These are phyloP conservation scores for Euclidium syriacum DNA, from an alignment of 345 rosid genomes.

Conservation along the genomic window DNA sequence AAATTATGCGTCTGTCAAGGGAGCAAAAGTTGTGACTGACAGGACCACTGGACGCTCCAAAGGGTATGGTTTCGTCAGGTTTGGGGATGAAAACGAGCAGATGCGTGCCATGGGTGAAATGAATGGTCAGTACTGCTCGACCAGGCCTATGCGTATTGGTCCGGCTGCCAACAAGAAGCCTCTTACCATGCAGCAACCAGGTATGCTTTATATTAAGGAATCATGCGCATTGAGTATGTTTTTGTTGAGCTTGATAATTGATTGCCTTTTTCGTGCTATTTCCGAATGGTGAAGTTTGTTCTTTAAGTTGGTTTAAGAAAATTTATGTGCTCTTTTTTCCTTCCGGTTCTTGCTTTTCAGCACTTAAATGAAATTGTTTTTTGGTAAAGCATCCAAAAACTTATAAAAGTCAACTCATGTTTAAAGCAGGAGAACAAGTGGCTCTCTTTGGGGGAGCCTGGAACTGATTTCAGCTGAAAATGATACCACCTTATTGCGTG, in stretches of 20 bases:
- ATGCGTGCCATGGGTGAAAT: slow-evolving; percentile 85
- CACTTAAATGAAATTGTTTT: slow-evolving; percentile 54
- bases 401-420: slow-evolving; percentile 61
- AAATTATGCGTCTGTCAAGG: slow-evolving; percentile 63
- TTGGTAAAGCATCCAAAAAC: slow-evolving; percentile 40
- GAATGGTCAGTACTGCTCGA: slow-evolving; percentile 83
- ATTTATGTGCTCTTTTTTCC: slow-evolving; percentile 33
- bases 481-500: slow-evolving; percentile 96
- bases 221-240: not conserved
- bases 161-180: slow-evolving; percentile 88
- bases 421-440: slow-evolving; percentile 97
- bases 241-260: slow-evolving; percentile 22
- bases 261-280: slow-evolving; percentile 15
- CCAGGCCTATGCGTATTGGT: slow-evolving; percentile 91
- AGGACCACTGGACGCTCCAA: slow-evolving; percentile 84
- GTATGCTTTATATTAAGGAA: slow-evolving; percentile 32
- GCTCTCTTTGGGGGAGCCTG: slow-evolving; percentile 97
- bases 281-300: slow-evolving; percentile 6
- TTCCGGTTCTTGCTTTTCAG: slow-evolving; percentile 54
- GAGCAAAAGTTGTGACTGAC: slow-evolving; percentile 90
- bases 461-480: slow-evolving; percentile 92
- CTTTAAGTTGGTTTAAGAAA: slow-evolving; percentile 38
- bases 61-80: slow-evolving; percentile 96
- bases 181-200: slow-evolving; percentile 56
- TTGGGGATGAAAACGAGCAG: slow-evolving; percentile 80